Conservation (phyloP, 2,329 filamentous ascomycete genomes). For the Talaromyces piceae region DNA sequence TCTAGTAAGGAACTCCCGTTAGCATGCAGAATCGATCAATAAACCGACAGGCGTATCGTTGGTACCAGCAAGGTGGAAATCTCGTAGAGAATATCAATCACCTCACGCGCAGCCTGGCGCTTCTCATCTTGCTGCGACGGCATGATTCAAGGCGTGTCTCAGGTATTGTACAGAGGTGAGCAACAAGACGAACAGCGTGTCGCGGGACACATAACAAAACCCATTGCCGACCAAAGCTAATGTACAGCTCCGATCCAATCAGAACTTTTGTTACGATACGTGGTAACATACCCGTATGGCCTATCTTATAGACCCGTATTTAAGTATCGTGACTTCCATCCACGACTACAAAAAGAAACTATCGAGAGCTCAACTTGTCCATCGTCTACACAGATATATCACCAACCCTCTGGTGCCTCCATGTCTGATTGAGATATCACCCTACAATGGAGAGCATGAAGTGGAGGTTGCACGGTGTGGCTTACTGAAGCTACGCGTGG, state of each 20-base stretch:
- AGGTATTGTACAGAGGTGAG: background rate
- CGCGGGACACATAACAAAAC: background rate
- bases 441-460: background rate
- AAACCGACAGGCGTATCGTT: conserved; percentile 6
- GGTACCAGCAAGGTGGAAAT: conserved; percentile 42
- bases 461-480: background rate
- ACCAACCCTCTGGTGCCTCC: background rate
- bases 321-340: no score
- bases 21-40: background rate
- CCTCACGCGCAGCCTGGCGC: conserved; percentile 43
- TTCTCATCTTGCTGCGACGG: conserved; percentile 39
- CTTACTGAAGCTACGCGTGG: conserved; percentile 14
- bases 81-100: conserved; percentile 45
- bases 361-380: no score
- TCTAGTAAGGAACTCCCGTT: conserved; percentile 53
- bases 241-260: background rate
- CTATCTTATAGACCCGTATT: no score
- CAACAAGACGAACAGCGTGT: background rate
- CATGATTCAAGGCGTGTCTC: conserved; percentile 20
- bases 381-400: no score
- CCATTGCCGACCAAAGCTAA: background rate
- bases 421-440: background rate
- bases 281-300: background rate
- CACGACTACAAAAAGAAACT: no score
- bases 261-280: background rate